Base-by-base conservation (phyloP, 768 basidiomycete genomes). In the Rickenella mellea region DNA sequence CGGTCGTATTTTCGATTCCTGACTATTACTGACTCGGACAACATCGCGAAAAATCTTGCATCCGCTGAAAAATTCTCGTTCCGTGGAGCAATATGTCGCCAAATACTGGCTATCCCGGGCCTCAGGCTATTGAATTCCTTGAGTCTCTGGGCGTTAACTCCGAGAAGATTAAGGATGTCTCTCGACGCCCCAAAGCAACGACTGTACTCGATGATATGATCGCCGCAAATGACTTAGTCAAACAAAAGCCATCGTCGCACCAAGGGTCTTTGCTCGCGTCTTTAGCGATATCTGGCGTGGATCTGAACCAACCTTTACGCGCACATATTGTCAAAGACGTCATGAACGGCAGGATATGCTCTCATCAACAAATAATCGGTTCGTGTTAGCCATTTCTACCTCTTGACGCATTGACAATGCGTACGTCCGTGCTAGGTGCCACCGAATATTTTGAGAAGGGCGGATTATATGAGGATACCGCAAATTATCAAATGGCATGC, bases 331-430 rank as follows among this genome's bases (percentile, higher is more conserved):
- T 88, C 27, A 58, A 65, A 14, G 76, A 70, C 48, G 79, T 98
- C 51, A 57, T 78, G n/a, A 73, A 79, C 41, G 80, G 75, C 17
- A 74, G 74, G 48, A 60, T 98, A 44, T 86, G 81, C 62, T 76
- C 73, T 26, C 71, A 76, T 3, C 93, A 97, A 59, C 93, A 97
- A 68, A 77, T 94, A 21, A 69, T 74, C 40, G 93, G 93, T 91
- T 53, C 51, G 79, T 61, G n/a, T n/a, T n/a, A 26, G 7, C 39
- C 19, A 25, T 26, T 32, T 15, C 48, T 36, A 22, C 24, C 21
- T 19, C 27, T 25, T 32, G 19, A 24, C 28, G 19, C 22, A 25
- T 27, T n/a, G 24, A 3, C n/a, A 20, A 32, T 37, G 9, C n/a
- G n/a, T n/a, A n/a, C n/a, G 43, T 17, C 41, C 5, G 19, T 15